Conservation (phyloP, 805 yeast genomes). For the Teunomyces aglyptinius region DNA sequence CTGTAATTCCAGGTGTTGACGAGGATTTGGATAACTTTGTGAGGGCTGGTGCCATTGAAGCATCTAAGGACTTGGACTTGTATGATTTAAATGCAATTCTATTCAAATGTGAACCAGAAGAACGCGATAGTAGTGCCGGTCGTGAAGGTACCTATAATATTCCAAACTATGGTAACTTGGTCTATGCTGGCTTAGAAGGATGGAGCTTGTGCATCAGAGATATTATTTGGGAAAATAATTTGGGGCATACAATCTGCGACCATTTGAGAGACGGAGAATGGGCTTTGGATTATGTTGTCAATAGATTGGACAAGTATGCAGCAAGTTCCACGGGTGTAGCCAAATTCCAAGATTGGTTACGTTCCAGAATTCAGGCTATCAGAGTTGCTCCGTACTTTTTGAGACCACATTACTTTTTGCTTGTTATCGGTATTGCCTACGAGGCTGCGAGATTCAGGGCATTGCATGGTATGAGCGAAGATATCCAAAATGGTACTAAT, state of each 20-base stretch:
- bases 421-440: conserved; percentile 78
- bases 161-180: conserved; percentile 71
- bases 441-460: conserved; percentile 76
- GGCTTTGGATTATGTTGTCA: conserved; percentile 78
- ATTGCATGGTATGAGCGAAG: conserved; percentile 46
- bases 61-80: conserved; percentile 58
- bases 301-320: conserved; percentile 57
- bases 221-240: conserved; percentile 65
- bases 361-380: conserved; percentile 59
- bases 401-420: conserved; percentile 83
- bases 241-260: conserved; percentile 80
- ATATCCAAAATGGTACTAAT: conserved; percentile 58
- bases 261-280: conserved; percentile 82
- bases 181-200: conserved; percentile 91
- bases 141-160: conserved; percentile 68
- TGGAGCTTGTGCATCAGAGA: conserved; percentile 71
- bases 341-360: conserved; percentile 69
- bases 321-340: conserved; percentile 46
- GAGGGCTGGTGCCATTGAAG: conserved; percentile 74
- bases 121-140: conserved; percentile 75
- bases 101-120: conserved; percentile 83
- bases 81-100: conserved; percentile 73
- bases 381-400: conserved; percentile 72
- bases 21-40: conserved; percentile 60
- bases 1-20: conserved; percentile 67